Conservation (phyloP, 192 early-diverging fungal genomes). For the Podila clonocystis region DNA sequence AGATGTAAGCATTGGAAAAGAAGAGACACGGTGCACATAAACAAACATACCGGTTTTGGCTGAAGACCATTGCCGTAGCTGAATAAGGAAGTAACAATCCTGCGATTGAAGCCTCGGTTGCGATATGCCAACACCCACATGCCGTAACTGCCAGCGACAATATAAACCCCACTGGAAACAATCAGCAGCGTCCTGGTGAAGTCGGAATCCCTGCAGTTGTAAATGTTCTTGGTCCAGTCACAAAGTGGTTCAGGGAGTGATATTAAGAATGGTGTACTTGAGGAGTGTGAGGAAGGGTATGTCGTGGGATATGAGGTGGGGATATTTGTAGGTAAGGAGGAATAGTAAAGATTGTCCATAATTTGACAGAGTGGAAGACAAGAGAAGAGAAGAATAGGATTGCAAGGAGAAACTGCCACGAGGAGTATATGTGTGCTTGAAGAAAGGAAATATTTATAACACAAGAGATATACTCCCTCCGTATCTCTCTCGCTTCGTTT, state of each 20-base stretch:
- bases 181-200: conserved; percentile 12
- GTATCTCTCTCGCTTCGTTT: not conserved
- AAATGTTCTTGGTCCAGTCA: conserved; percentile 25
- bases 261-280: not conserved
- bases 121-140: conserved; percentile 31
- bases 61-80: conserved; percentile 23
- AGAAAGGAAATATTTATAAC: no score
- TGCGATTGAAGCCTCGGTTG: conserved; percentile 28
- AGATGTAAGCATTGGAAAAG: not conserved
- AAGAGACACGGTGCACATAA: not conserved
- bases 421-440: no score
- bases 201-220: conserved; percentile 22
- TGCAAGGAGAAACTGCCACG: no score
- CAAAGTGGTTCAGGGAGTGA: not conserved
- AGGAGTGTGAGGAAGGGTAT: not conserved
- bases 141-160: conserved; percentile 7
- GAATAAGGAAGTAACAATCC: conserved; percentile 29
- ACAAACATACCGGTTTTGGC: conserved; percentile 35
- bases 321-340: not conserved
- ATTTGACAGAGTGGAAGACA: no score
- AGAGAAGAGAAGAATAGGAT: no score
- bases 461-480: not conserved
- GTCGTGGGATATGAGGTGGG: not conserved
- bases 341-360: no score
- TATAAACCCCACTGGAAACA: conserved; percentile 11